Base-by-base conservation (phyloP, 179 eudicot species). In the Beta lomatogona region DNA sequence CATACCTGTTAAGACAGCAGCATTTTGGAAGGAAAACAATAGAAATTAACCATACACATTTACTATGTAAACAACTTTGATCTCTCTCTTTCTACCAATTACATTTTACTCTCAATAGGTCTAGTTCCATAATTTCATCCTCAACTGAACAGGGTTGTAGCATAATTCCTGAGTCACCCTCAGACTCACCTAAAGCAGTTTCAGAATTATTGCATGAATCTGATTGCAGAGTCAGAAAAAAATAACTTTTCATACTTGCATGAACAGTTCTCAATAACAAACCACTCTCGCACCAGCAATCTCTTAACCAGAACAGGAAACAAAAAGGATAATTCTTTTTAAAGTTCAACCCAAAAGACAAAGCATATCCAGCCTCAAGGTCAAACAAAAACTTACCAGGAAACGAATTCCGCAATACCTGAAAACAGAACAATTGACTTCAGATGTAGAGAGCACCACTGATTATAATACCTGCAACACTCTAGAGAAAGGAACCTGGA, bases 401-500 rank as follows among this genome's bases (percentile, higher is more conserved):
- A 44, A 80, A 82, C 41, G 80, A 79, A 80, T 82, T 87, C 77
- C 89, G 83, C 57, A 80, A 9, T 57, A 82, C 86, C 89, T 87
- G 86, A 46, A 46, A 82, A 79, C 13, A 44, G 57, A 76, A 80
- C 67, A 45, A 73, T 31, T 21, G n/a, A 80, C 19, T 79, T 87
- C 67, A 84, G 82, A 82, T 77, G 44, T 59, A 61, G 22, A 70
- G 48, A 28, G 19, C 25, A 45, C 54, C 25, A 72, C 7, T 28
- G 66, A 48, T 25, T 18, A 15, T n/a, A 12, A 10, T 6, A 70
- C 1, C 4, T n/a, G 13, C 41, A 50, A 5, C 16, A n/a, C 60
- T 52, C 41, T 18, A 25, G 13, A 53, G 45, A 75, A 80, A 71
- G 21, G 13, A 79, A 15, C 14, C 16, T 10, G 46, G 71, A 59